phyloP scores from a whole-genome alignment of 306 rosid species.

The Geum urbanum region DNA sequence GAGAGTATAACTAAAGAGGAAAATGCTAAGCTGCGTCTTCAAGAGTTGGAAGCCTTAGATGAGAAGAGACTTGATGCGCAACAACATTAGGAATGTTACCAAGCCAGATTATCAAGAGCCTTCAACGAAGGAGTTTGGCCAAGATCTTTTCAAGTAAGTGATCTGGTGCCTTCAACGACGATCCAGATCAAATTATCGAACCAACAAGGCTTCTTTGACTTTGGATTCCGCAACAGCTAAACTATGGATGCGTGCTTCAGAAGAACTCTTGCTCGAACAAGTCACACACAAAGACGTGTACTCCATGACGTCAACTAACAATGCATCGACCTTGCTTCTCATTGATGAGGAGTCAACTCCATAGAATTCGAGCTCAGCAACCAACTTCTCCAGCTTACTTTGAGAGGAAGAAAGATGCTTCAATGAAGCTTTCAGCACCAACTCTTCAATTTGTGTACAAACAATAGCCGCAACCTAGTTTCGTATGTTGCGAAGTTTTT shows the following conservation, averaged over 20 bases:
- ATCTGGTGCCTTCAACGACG: neutral
- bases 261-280: neutral
- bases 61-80: neutral
- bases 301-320: neutral
- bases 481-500: neutral
- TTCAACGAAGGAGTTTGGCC: neutral
- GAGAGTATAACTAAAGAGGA: neutral
- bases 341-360: neutral
- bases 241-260: neutral
- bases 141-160: neutral
- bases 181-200: too few relatives aligned
- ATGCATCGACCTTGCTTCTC: neutral
- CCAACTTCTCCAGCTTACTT: neutral
- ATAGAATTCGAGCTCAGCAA: neutral
- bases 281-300: neutral
- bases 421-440: neutral
- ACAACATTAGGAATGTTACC: neutral
- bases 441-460: neutral
- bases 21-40: neutral
- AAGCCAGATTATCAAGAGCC: neutral
- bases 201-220: too few relatives aligned
- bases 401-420: neutral
- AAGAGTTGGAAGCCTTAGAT: neutral
- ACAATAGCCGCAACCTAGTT: neutral
- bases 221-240: too few relatives aligned